phyloP scores from a whole-genome alignment of 2,329 filamentous ascomycete species.

The Akanthomyces uredinophilus region DNA sequence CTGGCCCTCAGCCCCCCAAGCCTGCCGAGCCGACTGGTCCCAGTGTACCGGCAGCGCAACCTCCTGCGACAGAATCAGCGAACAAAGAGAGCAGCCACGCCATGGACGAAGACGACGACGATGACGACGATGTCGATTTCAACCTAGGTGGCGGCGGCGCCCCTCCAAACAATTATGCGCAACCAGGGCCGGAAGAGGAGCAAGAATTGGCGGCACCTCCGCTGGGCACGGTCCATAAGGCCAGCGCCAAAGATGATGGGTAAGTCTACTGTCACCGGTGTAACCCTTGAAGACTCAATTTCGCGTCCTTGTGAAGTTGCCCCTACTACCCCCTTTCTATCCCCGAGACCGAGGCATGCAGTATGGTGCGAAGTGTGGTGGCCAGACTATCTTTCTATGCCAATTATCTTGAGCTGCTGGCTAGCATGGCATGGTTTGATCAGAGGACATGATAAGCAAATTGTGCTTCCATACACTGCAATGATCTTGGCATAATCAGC shows the following conservation, averaged over 20 bases:
- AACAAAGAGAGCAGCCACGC: slow-evolving; percentile 34
- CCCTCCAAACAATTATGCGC: slow-evolving; percentile 23
- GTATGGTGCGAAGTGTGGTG: slow-evolving; percentile 1
- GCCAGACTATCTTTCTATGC: not conserved
- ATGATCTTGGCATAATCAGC: not conserved
- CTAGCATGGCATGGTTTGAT: not conserved
- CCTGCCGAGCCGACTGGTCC: slow-evolving; percentile 7
- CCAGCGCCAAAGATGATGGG: slow-evolving; percentile 57
- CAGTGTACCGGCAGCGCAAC: slow-evolving; percentile 21
- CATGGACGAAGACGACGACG: slow-evolving; percentile 44
- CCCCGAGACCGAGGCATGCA: not conserved
- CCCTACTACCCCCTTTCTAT: not conserved
- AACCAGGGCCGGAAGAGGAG: slow-evolving; percentile 24
- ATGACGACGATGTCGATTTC: slow-evolving; percentile 46
- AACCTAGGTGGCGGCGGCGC: slow-evolving; percentile 51
- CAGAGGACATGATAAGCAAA: not conserved
- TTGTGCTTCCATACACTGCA: not conserved
- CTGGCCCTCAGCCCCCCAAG: slow-evolving; percentile 21
- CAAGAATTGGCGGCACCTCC: slow-evolving; percentile 28
- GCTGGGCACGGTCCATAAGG: slow-evolving; percentile 41
- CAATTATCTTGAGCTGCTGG: not conserved
- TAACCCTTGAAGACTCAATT: not conserved
- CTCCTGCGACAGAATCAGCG: slow-evolving; percentile 27
- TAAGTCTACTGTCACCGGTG: slow-evolving; percentile 27
- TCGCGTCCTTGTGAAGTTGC: not conserved